phyloP scores from a whole-genome alignment of 2,329 filamentous ascomycete species.

The Waltergamsia citrina region DNA sequence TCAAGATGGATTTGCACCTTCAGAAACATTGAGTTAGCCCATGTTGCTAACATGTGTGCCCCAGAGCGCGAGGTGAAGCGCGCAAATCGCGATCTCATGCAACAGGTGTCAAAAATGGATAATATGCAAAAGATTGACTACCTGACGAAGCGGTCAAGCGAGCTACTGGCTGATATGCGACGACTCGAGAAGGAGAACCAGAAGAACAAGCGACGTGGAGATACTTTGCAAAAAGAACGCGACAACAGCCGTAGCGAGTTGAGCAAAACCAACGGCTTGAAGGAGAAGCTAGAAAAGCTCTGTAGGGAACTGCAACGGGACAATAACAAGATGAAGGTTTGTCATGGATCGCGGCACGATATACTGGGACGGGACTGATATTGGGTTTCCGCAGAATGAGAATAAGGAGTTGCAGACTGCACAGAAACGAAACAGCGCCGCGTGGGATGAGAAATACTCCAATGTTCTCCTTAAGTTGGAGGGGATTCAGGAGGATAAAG shows the following conservation, averaged over 20 bases:
- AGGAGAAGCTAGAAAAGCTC: slow-evolving; percentile 94
- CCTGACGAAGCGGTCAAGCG: slow-evolving; percentile 82
- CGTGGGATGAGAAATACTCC: slow-evolving; percentile 79
- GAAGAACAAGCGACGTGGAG: slow-evolving; percentile 92
- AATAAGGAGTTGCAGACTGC: slow-evolving; percentile 85
- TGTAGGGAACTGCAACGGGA: slow-evolving; percentile 91
- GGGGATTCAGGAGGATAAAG: slow-evolving; percentile 79
- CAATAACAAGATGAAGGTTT: slow-evolving; percentile 95
- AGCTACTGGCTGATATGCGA: slow-evolving; percentile 91
- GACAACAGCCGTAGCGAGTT: slow-evolving; percentile 82
- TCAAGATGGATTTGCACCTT: background rate
- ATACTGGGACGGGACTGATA: slow-evolving; percentile 1
- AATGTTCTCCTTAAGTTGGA: slow-evolving; percentile 76
- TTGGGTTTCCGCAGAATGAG: slow-evolving; percentile 54
- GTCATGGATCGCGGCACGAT: slow-evolving; percentile 12
- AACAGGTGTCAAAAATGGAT: slow-evolving; percentile 83
- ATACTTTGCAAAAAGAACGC: slow-evolving; percentile 93
- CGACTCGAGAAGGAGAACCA: slow-evolving; percentile 86
- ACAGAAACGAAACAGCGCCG: slow-evolving; percentile 71
- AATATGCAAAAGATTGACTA: slow-evolving; percentile 86
- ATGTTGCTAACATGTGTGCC: slow-evolving; percentile 1
- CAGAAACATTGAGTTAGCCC: background rate
- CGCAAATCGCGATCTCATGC: slow-evolving; percentile 82
- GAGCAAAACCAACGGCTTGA: slow-evolving; percentile 81
- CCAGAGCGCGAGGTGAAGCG: slow-evolving; percentile 89